A percentile compares a stretch with the other conserved stretches of the same genome.
These are phyloP conservation scores for Nitzschia inconspicua DNA, from an alignment of 108 stramenopile species.

Conservation along the genomic window DNA sequence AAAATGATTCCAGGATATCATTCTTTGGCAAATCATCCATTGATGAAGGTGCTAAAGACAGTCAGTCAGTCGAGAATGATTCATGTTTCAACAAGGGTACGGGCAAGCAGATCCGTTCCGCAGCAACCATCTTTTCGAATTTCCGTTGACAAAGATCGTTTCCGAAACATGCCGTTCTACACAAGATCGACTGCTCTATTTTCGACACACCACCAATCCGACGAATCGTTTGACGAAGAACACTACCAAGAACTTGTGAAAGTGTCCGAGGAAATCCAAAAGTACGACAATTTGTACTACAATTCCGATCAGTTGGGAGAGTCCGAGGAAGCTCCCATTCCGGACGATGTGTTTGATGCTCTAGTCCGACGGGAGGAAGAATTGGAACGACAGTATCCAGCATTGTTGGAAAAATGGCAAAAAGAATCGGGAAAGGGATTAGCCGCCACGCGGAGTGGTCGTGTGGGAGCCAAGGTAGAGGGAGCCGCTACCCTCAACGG, in stretches of 20 bases:
- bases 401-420: constrained; percentile 42
- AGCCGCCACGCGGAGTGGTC: constrained; percentile 68
- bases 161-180: too few relatives aligned
- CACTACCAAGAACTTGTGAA: constrained; percentile 52
- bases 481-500: neutral
- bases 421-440: constrained; percentile 56
- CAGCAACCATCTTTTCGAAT: too few relatives aligned
- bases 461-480: constrained; percentile 51
- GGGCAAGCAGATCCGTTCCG: too few relatives aligned
- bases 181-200: too few relatives aligned
- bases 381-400: constrained; percentile 54
- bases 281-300: constrained; percentile 58
- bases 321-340: neutral
- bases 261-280: constrained; percentile 45
- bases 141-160: too few relatives aligned
- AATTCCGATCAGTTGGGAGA: neutral
- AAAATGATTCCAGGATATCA: too few relatives aligned
- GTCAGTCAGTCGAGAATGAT: too few relatives aligned
- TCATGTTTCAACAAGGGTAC: too few relatives aligned
- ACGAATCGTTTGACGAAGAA: neutral
- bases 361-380: constrained; percentile 69
- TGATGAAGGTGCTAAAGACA: too few relatives aligned
- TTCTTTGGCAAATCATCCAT: too few relatives aligned
- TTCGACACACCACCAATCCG: neutral
- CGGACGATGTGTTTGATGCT: constrained; percentile 85